Evolutionary conservation across 2,329 filamentous ascomycete genomes (phyloP).

Genomic region (Aspergillus candidus): DNA sequence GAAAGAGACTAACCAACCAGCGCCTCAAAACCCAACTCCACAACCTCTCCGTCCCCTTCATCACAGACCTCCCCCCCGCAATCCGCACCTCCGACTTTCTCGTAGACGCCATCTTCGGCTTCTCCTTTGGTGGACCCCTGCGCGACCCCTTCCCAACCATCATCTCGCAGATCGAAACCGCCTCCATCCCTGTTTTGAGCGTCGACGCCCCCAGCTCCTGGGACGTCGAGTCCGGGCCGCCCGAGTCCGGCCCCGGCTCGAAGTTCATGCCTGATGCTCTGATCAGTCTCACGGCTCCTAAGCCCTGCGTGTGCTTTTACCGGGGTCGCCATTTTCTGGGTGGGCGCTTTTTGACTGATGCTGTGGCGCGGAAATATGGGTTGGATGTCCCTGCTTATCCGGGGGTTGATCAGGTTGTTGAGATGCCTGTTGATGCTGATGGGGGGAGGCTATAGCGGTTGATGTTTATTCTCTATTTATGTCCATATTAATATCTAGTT

Average conservation of each 20-base stretch:
- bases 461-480: background rate
- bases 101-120: conserved; percentile 91
- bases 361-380: conserved; percentile 76
- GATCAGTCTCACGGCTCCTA: conserved; percentile 87
- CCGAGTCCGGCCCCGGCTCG: conserved; percentile 67
- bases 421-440: conserved; percentile 50
- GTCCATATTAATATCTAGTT: no score
- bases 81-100: conserved; percentile 68
- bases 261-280: conserved; percentile 74
- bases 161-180: conserved; percentile 68
- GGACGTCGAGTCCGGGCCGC: conserved; percentile 85
- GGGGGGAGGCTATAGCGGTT: conserved; percentile 24
- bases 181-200: conserved; percentile 70
- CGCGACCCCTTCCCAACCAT: conserved; percentile 85
- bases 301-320: conserved; percentile 80
- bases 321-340: conserved; percentile 86
- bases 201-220: conserved; percentile 93
- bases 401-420: conserved; percentile 83
- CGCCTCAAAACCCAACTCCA: conserved; percentile 78
- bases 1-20: conserved; percentile 37
- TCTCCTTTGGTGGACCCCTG: conserved; percentile 86
- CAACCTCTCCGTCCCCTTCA: conserved; percentile 74
- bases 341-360: conserved; percentile 75
- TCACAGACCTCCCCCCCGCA: conserved; percentile 60
- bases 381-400: conserved; percentile 77